Evolutionary conservation across 441 rosid genomes (phyloP), one percentile per base, ranked within the genome.

Genomic region (Bocquillonia castaneifolia): DNA sequence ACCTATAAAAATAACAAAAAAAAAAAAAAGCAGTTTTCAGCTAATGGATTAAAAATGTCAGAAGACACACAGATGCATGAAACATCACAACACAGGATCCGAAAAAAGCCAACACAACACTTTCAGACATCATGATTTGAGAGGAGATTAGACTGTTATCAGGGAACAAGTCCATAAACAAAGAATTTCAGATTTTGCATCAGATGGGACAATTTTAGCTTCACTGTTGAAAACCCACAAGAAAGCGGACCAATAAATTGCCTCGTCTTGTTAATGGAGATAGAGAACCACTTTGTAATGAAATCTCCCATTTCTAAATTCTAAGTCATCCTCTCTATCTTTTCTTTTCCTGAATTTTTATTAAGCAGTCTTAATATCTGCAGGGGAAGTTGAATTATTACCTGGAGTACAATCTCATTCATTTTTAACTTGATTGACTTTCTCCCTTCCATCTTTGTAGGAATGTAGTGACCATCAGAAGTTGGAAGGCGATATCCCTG

Each of bases 361-460:
- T 10, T 5, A 6, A 15, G 26, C 39, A 32, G 8, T 34, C 26
- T 45, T 25, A n/a, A 3, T 52, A 32, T 15, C 40, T 63, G 48
- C 20, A 47, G 34, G 28, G 18, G 59, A 59, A 59, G 63, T 61
- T 64, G 66, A 64, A 52, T 52, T 47, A 66, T 81, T 80, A 92
- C 99, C 98, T 92, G 97, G 71, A 92, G 91, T 65, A 90, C 91
- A 75, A 84, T 80, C 84, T 95, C 98, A 76, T 89, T 82, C 63
- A 74, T 82, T 82, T 87, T 92, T 85, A 95, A 79, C 85, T 84
- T 95, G 75, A 91, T 86, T 67, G 81, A 82, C 81, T 89, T 92
- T 82, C 81, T 92, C 77, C 97, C 98, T 66, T 91, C 99, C 28
- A 84, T 71, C 83, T 84, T 89, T 45, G 99, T 95, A 57, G 90